These are phyloP conservation scores for Talaromyces proteolyticus DNA, from an alignment of 495 filamentous ascomycete genomes.

Conservation along the genomic window DNA sequence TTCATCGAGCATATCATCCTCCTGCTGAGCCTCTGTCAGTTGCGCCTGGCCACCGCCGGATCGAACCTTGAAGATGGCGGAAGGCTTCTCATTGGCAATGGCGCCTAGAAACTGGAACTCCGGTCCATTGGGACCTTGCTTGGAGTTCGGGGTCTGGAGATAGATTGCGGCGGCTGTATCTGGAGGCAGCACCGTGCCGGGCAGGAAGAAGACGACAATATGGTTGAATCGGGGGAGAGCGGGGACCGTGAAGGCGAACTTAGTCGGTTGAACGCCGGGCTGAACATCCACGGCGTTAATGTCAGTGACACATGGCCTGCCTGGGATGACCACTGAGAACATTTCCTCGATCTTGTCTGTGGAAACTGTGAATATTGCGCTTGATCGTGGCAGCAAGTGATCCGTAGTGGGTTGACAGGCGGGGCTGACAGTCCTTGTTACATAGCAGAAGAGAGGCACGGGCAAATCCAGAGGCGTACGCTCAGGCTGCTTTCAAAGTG, in stretches of 20 bases:
- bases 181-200: conserved; percentile 65
- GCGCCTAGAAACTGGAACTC: conserved; percentile 81
- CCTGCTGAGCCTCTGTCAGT: conserved; percentile 25
- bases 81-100: conserved; percentile 81
- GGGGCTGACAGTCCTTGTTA: not conserved
- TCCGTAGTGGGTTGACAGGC: not conserved
- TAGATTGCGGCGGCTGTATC: conserved; percentile 86
- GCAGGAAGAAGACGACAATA: conserved; percentile 84
- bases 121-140: conserved; percentile 22
- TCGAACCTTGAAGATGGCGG: conserved; percentile 73
- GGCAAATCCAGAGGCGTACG: no score
- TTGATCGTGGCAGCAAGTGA: not conserved
- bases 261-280: conserved; percentile 48
- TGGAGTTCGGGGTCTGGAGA: conserved; percentile 54
- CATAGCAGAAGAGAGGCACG: no score
- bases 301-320: conserved; percentile 56
- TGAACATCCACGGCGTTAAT: conserved; percentile 45
- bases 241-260: conserved; percentile 62
- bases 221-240: conserved; percentile 61
- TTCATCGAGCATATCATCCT: conserved; percentile 41
- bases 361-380: no score
- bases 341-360: no score
- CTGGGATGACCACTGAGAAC: conserved; percentile 54
- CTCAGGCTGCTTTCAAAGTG: no score
- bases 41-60: conserved; percentile 9